Base-by-base conservation (phyloP, 768 basidiomycete species). In the Mycena rebaudengoi region DNA sequence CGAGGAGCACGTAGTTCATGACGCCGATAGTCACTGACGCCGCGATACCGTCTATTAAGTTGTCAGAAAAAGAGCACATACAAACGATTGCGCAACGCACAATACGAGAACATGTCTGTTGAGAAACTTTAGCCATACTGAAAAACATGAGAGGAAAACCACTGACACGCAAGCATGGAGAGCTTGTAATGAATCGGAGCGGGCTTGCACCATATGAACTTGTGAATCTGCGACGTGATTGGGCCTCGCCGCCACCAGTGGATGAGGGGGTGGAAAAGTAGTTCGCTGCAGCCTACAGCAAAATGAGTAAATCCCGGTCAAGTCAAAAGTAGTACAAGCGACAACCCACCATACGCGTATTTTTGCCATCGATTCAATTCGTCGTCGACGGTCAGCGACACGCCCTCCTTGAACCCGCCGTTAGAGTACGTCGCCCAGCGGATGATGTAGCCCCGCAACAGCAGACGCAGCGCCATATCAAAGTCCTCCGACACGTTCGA, bases 341-440 rank as follows among this genome's bases (percentile, higher is more conserved):
- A 43, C 87, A 75, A 82, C 84, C 61, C 74, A 78, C 82, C 87
- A 83, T 76, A 89, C 51, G 86, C 76, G 67, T 85, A 86, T 64
- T 96, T 96, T 62, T 95, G 92, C 95, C 95, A 97, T 4, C 95
- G 78, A 70, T 95, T 95, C 45, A 96, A 75, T 73, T 97, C 95
- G 73, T 96, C 95, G 60, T 95, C 94, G 66, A 88, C 86, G n/a
- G 91, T 95, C 28, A 97, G 81, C 1, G 91, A 91, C 26, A 97
- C 95, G 67, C 95, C 95, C 73, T 97, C 95, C 78, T 95, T 91
- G 82, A 96, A 97, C 5, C 82, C 89, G 33, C 92, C 88, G n/a
- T 89, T 82, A 1, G 88, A 89, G 74, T 96, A 96, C 1, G 92
- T 92, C 49, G 92, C 91, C 94, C 91, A 90, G 68, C 90, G 85